phyloP scores from a whole-genome alignment of 192 early-diverging fungal species.

The Cladochytrium replicatum region DNA sequence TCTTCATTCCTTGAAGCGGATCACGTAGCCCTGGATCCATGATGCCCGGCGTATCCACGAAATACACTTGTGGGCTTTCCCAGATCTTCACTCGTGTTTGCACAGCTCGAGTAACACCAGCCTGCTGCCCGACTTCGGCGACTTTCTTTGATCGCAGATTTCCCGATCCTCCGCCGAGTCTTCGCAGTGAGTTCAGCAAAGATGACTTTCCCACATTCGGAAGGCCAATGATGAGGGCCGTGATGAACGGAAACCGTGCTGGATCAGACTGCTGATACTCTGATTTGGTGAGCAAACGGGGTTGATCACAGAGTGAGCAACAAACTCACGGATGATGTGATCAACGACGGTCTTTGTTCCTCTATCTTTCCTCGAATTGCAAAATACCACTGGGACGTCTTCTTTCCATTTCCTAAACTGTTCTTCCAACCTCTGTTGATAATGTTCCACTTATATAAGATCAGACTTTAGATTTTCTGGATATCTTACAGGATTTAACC shows the following conservation, averaged over 20 bases:
- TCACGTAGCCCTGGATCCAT: constrained; percentile 80
- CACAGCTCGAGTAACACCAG: constrained; percentile 76
- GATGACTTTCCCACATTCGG: constrained; percentile 97
- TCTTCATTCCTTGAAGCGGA: constrained; percentile 74
- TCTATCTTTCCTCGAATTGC: no score
- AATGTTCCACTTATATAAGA: no score
- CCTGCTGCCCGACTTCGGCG: constrained; percentile 68
- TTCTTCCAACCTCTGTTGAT: no score
- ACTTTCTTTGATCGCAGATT: constrained; percentile 48
- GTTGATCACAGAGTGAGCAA: no score
- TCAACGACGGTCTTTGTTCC: no score
- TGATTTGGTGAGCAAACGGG: neutral
- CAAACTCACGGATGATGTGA: no score
- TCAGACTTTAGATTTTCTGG: no score
- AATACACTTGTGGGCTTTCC: constrained; percentile 81
- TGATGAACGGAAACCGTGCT: constrained; percentile 27
- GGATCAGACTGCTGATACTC: constrained; percentile 9
- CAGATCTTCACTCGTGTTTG: constrained; percentile 70
- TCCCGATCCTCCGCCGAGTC: constrained; percentile 55
- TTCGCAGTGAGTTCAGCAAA: constrained; percentile 77
- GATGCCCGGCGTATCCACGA: constrained; percentile 83
- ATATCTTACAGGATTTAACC: no score
- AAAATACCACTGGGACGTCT: no score
- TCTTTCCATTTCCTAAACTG: no score
- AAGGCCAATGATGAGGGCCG: constrained; percentile 83